Conservation (phyloP, 2,329 filamentous ascomycete species). For the Huntiella bhutanensis region DNA sequence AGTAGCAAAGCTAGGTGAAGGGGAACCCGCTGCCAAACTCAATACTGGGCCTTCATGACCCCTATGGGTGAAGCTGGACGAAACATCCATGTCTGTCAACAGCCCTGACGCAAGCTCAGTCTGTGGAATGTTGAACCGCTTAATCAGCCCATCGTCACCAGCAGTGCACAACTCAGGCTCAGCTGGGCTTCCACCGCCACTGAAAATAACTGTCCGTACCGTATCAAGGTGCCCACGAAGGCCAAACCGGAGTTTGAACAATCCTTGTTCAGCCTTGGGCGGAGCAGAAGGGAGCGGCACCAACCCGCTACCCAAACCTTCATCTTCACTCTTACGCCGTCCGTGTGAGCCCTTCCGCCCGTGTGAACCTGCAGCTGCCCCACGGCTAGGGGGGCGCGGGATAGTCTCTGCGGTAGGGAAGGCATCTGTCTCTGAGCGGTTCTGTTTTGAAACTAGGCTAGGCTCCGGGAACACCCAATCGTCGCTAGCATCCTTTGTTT, state of each 20-base stretch:
- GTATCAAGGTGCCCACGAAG: conserved; percentile 85
- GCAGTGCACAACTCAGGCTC: conserved; percentile 95
- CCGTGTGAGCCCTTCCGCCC: conserved; percentile 66
- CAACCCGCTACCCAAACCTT: conserved; percentile 21
- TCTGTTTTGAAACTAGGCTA: conserved; percentile 31
- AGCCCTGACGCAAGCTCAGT: conserved; percentile 37
- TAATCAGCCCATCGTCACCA: conserved; percentile 87
- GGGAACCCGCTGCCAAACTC: conserved; percentile 68
- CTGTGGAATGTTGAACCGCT: conserved; percentile 87
- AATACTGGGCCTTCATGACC: conserved; percentile 86
- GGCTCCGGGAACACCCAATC: conserved; percentile 89
- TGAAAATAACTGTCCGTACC: conserved; percentile 88
- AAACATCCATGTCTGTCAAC: conserved; percentile 67
- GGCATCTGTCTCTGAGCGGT: conserved; percentile 66
- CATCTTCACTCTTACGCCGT: conserved; percentile 50
- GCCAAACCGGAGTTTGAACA: conserved; percentile 84
- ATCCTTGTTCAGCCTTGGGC: conserved; percentile 46
- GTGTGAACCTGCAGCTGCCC: conserved; percentile 39
- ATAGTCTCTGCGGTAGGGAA: conserved; percentile 70
- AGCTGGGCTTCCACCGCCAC: conserved; percentile 80
- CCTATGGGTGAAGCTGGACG: conserved; percentile 84
- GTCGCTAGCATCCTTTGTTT: conserved; percentile 39
- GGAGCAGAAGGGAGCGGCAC: background rate
- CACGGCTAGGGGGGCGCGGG: conserved; percentile 59
- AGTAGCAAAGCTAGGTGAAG: conserved; percentile 73